These are phyloP conservation scores for Hypoxylon perforatum DNA, from an alignment of 495 filamentous ascomycete genomes.

Conservation along the genomic window DNA sequence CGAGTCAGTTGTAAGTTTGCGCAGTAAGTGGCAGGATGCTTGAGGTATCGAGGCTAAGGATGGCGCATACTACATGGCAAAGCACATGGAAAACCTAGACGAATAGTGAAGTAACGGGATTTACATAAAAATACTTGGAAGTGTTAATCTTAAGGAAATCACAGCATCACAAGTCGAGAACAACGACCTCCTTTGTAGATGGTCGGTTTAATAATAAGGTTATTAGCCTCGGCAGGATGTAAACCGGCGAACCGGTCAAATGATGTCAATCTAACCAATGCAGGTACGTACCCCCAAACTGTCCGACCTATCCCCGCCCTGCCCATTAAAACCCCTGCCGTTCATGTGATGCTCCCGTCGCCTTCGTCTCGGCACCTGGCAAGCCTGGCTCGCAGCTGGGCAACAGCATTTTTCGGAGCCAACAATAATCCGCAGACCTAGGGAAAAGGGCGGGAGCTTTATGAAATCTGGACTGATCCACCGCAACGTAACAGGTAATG, in stretches of 20 bases:
- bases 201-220: conserved; percentile 28
- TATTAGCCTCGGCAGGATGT: conserved; percentile 36
- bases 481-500: conserved; percentile 10
- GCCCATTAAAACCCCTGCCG: conserved; percentile 1
- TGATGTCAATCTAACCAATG: conserved; percentile 36
- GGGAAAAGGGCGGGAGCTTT: not conserved
- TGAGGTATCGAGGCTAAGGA: not conserved
- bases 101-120: not conserved
- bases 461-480: conserved; percentile 39
- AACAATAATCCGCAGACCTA: conserved; percentile 15
- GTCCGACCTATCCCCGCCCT: conserved; percentile 3
- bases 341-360: not conserved
- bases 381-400: too few species aligned
- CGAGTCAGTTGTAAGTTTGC: not conserved
- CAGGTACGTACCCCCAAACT: conserved; percentile 26
- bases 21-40: not conserved
- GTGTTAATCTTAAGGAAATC: conserved; percentile 3
- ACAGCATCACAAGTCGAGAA: conserved; percentile 36
- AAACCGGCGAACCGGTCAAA: conserved; percentile 19
- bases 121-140: not conserved
- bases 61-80: not conserved
- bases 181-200: conserved; percentile 7
- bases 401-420: not conserved
- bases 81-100: not conserved
- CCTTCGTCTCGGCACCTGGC: too few species aligned